A percentile compares a stretch with the other conserved stretches of the same genome.
These are phyloP conservation scores for Afroboletus lepidellus DNA, from an alignment of 1,284 basidiomycete species.

Conservation along the genomic window DNA sequence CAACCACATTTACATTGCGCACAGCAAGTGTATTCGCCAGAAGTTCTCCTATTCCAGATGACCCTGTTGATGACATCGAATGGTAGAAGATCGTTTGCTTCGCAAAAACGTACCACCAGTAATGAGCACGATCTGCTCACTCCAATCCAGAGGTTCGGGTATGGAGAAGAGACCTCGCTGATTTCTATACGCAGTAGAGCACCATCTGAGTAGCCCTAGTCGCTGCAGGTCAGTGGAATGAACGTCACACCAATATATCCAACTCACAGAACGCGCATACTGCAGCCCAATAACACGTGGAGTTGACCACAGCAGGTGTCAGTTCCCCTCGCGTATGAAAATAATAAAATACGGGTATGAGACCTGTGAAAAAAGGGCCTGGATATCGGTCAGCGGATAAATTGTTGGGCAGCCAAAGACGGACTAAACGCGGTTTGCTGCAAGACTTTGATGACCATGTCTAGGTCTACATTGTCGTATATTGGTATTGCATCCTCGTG, in stretches of 20 bases:
- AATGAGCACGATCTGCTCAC: slow-evolving; percentile 81
- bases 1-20: slow-evolving; percentile 78
- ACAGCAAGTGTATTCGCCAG: slow-evolving; percentile 82
- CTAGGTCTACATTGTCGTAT: slow-evolving; percentile 68
- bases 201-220: slow-evolving; percentile 67
- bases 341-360: slow-evolving; percentile 72
- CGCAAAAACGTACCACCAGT: slow-evolving; percentile 70
- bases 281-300: slow-evolving; percentile 51
- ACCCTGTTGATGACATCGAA: slow-evolving; percentile 47
- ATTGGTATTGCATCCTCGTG: slow-evolving; percentile 24
- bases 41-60: slow-evolving; percentile 85
- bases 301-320: slow-evolving; percentile 50
- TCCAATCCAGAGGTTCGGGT: slow-evolving; percentile 70
- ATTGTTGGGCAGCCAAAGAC: slow-evolving; percentile 24
- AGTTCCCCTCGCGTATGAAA: slow-evolving; percentile 61
- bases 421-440: slow-evolving; percentile 74
- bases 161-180: slow-evolving; percentile 62
- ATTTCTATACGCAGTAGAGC: slow-evolving; percentile 71
- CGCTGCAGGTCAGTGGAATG: slow-evolving; percentile 4
- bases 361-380: slow-evolving; percentile 82
- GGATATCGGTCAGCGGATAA: slow-evolving; percentile 9
- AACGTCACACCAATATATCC: not conserved
- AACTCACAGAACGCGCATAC: slow-evolving; percentile 66
- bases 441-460: slow-evolving; percentile 74
- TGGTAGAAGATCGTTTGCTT: not conserved